A percentile compares a stretch with the other conserved stretches of the same genome.
Evolutionary conservation across 768 basidiomycete species (phyloP).

Genomic region (Clitopilus passeckerianus): DNA sequence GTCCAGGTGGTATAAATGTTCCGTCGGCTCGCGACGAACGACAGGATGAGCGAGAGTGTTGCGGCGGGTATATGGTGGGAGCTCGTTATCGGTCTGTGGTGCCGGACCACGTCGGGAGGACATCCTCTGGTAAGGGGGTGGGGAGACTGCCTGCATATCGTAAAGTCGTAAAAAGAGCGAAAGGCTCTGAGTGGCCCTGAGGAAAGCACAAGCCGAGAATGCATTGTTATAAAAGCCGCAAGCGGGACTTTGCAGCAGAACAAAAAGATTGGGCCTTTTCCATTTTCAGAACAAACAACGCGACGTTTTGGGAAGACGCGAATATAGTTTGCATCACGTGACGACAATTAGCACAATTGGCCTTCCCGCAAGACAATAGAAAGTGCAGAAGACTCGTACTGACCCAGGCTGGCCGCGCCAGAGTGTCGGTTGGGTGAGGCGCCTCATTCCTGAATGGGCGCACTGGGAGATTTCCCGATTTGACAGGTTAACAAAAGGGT

Average conservation of each 20-base stretch:
- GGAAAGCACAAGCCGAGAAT: not conserved
- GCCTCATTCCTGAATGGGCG: not conserved
- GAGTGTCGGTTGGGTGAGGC: not conserved
- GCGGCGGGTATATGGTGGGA: constrained; percentile 45
- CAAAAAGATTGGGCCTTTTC: not conserved
- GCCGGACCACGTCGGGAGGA: constrained; percentile 46
- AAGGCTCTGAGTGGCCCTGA: not conserved
- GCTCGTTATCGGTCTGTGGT: constrained; percentile 39
- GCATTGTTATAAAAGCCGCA: not conserved
- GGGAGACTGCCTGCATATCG: constrained; percentile 20
- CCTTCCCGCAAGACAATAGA: not conserved
- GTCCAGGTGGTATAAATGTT: constrained; percentile 37
- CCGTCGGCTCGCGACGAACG: constrained; percentile 39
- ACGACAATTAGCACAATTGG: not conserved
- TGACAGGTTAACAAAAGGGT: not conserved
- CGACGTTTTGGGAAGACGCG: not conserved
- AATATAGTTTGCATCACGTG: not conserved
- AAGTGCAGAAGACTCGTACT: not conserved
- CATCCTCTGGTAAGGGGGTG: constrained; percentile 46
- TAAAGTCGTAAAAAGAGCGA: not conserved
- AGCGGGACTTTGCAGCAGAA: not conserved
- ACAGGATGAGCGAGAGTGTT: constrained; percentile 36
- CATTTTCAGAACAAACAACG: not conserved
- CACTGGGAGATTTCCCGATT: not conserved
- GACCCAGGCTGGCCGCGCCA: not conserved